A percentile compares a stretch with the other conserved stretches of the same genome.
Evolutionary conservation across 2,329 filamentous ascomycete species (phyloP).

Genomic region (Alternaria postmessia): DNA sequence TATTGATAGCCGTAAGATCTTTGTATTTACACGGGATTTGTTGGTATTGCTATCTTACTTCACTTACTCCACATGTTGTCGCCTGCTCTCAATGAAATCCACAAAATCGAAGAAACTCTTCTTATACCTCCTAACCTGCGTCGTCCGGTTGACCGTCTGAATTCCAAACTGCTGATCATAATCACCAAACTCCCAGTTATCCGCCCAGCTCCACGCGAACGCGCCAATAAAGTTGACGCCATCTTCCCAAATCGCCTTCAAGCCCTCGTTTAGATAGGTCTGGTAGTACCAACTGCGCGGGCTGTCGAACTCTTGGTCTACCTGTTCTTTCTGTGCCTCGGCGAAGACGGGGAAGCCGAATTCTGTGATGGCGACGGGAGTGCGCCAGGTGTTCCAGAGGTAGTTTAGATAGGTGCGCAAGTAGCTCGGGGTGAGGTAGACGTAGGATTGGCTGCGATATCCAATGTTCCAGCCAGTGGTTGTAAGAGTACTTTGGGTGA

Average conservation of each 20-base stretch:
- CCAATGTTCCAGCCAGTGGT: constrained; percentile 68
- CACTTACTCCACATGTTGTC: neutral
- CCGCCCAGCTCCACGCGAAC: constrained; percentile 61
- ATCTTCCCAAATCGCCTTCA: constrained; percentile 66
- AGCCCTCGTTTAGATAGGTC: constrained; percentile 62
- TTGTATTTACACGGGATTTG: neutral
- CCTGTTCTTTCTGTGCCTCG: constrained; percentile 55
- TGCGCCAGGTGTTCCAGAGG: constrained; percentile 66
- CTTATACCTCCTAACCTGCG: constrained; percentile 61
- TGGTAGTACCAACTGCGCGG: constrained; percentile 65
- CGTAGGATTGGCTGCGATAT: constrained; percentile 63
- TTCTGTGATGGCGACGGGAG: constrained; percentile 61
- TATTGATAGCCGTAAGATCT: neutral
- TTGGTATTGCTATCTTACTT: neutral
- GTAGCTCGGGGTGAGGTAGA: constrained; percentile 67
- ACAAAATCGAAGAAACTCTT: constrained; percentile 67
- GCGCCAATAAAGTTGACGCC: constrained; percentile 64
- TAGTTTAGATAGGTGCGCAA: constrained; percentile 66
- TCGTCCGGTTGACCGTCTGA: constrained; percentile 64
- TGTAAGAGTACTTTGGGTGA: constrained; percentile 54
- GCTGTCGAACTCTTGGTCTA: constrained; percentile 63
- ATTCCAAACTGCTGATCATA: constrained; percentile 63
- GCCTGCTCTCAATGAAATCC: constrained; percentile 57
- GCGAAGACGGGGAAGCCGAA: constrained; percentile 66
- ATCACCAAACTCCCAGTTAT: constrained; percentile 66